Conservation (phyloP, 176 grass and related monocot genomes). For the Poa pratensis region DNA sequence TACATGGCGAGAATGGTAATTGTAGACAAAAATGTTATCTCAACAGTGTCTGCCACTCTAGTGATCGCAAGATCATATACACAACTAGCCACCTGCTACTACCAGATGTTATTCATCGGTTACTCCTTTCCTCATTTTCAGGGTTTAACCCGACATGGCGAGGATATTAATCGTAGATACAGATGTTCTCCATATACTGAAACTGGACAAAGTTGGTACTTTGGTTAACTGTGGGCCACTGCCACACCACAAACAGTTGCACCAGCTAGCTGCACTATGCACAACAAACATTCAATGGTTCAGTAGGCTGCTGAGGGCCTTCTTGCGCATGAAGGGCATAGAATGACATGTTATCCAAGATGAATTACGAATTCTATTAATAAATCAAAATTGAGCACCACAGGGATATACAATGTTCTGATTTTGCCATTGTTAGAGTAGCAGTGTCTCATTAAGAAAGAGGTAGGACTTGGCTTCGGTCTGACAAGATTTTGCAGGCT, state of each 20-base stretch:
- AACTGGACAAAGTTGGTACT: neutral
- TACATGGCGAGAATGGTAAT: neutral
- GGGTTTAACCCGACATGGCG: neutral
- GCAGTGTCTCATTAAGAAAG: neutral
- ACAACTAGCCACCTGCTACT: conserved; percentile 6
- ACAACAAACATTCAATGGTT: neutral
- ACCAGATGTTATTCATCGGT: neutral
- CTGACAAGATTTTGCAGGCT: neutral
- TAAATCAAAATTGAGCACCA: neutral
- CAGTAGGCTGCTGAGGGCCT: neutral
- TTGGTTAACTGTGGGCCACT: neutral
- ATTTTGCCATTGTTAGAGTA: neutral
- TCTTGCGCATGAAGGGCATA: neutral
- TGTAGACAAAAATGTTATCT: neutral
- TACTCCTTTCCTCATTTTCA: neutral
- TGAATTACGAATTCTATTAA: neutral
- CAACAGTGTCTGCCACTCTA: neutral
- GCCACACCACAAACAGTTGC: neutral
- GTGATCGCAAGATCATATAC: neutral
- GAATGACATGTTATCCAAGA: conserved; percentile 2
- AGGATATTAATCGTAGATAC: neutral
- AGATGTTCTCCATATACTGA: neutral
- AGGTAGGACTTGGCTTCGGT: neutral
- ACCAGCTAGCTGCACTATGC: neutral
- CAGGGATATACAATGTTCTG: neutral